Base-by-base conservation (phyloP, 805 yeast species). In the Kazachstania martiniae region DNA sequence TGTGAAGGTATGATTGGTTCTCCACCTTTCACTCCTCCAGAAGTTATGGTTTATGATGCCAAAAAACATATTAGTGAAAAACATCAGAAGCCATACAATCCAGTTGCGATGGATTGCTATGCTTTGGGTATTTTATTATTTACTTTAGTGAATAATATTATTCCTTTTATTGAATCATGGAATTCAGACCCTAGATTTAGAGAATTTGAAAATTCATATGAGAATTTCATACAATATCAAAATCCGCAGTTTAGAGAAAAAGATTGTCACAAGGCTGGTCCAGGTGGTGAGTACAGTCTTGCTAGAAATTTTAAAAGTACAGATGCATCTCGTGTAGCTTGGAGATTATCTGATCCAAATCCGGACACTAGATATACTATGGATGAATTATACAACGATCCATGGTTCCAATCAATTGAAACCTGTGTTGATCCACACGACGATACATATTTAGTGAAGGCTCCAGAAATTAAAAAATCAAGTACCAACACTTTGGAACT, bases 11-110 rank as follows among this genome's bases (percentile, higher is more conserved):
- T 69, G 53, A 77, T 79, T 27, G 91, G 93, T 3, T 78, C 87
- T 1, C 85, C 91, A 5, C 91, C 91, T 1, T 81, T 78, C 51
- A 72, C 79, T 10, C 76, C 89, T 8, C 91, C 93, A 1, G 91
- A 81, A 54, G 82, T 79, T 12, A 68, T 74, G 70, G 53, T 59
- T 21, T 67, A 59, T 18, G 56, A 51, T 34, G 34, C 50, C 5
- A 46, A 55, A 35, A 47, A 51, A 35, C 41, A 40, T 30, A 43
- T 47, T 61, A 60, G 53, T 43, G 62, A 47, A 50, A 36, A 44
- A 29, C 37, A 33, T 29, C 51, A 44, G 23, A 49, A 50, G 19
- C 57, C 69, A 6, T 76, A 75, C 56, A 72, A 78, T 47, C 80
- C 85, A 1, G 73, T 73, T 45, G 68, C 68, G 37, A 72, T 79